Evolutionary conservation across 192 early-diverging fungal genomes (phyloP).

Genomic region (Coemansia sp.): DNA sequence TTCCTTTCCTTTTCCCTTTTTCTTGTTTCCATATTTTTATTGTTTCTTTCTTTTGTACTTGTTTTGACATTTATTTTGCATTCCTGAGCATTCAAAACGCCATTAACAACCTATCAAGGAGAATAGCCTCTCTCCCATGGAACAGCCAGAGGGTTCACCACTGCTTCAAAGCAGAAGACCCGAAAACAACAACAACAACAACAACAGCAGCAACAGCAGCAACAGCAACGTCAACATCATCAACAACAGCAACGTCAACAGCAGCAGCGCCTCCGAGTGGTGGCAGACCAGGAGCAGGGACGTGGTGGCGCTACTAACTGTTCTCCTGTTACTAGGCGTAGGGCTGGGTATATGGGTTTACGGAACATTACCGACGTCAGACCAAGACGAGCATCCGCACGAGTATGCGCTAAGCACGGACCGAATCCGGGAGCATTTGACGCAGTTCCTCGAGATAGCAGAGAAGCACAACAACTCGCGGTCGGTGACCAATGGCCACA

Average conservation of each 20-base stretch:
- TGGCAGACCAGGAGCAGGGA: slow-evolving; percentile 33
- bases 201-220: background rate
- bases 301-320: slow-evolving; percentile 28
- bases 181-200: background rate
- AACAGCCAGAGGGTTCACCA: slow-evolving; percentile 4
- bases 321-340: slow-evolving; percentile 31
- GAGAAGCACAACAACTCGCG: slow-evolving; percentile 44
- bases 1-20: slow-evolving; percentile 1
- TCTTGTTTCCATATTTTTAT: background rate
- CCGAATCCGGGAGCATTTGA: slow-evolving; percentile 36
- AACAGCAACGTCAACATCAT: background rate
- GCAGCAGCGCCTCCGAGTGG: slow-evolving; percentile 14
- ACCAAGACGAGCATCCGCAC: slow-evolving; percentile 41
- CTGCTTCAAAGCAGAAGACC: slow-evolving; percentile 8
- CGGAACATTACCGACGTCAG: slow-evolving; percentile 49
- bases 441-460: slow-evolving; percentile 39
- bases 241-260: background rate
- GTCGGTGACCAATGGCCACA: slow-evolving; percentile 45
- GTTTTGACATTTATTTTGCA: background rate
- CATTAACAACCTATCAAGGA: background rate
- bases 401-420: slow-evolving; percentile 45
- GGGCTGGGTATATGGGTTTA: slow-evolving; percentile 50
- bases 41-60: background rate
- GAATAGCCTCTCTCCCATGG: background rate
- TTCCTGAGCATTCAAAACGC: too few species aligned